Conservation (phyloP, 192 early-diverging fungal species). For the Dissophora globulifera region DNA sequence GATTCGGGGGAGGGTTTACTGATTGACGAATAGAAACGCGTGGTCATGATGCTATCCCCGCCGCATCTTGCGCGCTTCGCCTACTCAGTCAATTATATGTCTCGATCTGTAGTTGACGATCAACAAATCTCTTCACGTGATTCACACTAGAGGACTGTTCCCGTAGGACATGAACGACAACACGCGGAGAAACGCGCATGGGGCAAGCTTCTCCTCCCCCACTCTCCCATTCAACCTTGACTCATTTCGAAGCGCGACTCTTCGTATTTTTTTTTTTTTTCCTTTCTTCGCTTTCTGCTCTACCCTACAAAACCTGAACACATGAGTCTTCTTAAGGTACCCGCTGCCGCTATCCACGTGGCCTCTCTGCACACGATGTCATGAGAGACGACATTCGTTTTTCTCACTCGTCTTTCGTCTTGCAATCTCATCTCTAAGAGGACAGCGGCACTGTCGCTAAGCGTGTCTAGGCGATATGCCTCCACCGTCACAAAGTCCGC, state of each 20-base stretch:
- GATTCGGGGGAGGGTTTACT: not conserved
- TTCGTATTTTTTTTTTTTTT: not conserved
- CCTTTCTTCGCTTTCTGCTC: not conserved
- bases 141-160: not conserved
- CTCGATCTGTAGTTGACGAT: not conserved
- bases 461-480: slow-evolving; percentile 2
- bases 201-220: not conserved
- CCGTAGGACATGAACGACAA: not conserved
- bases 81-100: not conserved
- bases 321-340: slow-evolving; percentile 1
- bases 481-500: not conserved
- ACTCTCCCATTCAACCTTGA: no score
- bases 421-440: no score
- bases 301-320: not conserved
- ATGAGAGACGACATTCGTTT: no score
- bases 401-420: no score
- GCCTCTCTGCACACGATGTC: no score
- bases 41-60: not conserved
- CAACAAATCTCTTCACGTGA: not conserved
- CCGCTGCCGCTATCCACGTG: not conserved
- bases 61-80: not conserved
- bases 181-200: not conserved
- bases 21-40: slow-evolving; percentile 3
- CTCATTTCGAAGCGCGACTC: no score
- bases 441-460: not conserved